phyloP scores from a whole-genome alignment of 176 grass and related monocot genomes.

The Bromus sterilis region DNA sequence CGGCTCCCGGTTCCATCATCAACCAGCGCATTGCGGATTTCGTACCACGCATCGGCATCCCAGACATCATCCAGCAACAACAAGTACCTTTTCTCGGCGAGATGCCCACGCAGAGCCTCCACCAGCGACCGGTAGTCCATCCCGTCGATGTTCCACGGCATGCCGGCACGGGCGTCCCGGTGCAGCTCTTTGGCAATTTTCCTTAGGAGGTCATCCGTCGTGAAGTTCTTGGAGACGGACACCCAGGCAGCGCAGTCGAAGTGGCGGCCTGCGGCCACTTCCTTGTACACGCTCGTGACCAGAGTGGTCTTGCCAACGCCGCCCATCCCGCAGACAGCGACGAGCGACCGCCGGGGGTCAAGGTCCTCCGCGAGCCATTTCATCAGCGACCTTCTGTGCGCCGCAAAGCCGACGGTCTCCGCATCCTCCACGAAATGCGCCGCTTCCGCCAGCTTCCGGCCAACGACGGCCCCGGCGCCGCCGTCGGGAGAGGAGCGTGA shows the following conservation, averaged over 20 bases:
- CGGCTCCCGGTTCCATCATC: neutral
- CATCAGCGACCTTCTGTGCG: conserved; percentile 15
- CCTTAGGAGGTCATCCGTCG: conserved; percentile 5
- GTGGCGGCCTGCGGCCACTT: neutral
- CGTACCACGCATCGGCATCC: conserved; percentile 11
- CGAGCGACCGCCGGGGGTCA: neutral
- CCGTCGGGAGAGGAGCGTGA: neutral
- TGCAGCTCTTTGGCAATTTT: conserved; percentile 19
- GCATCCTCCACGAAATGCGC: conserved; percentile 17
- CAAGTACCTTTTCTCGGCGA: conserved; percentile 19
- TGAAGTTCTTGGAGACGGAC: conserved; percentile 22
- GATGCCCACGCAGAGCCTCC: neutral
- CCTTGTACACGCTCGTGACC: conserved; percentile 12
- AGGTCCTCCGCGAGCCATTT: conserved; percentile 11
- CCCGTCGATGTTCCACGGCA: neutral
- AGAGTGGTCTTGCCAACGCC: conserved; percentile 46
- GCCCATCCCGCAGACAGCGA: conserved; percentile 25
- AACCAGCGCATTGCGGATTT: conserved; percentile 1
- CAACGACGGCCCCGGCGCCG: neutral
- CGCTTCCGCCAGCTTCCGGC: neutral
- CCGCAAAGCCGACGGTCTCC: neutral
- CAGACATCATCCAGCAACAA: conserved; percentile 36
- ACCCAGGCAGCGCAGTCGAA: conserved; percentile 43
- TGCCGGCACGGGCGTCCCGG: neutral
- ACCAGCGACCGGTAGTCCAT: conserved; percentile 14